phyloP scores from a whole-genome alignment of 805 yeast species.

The Candida orba region DNA sequence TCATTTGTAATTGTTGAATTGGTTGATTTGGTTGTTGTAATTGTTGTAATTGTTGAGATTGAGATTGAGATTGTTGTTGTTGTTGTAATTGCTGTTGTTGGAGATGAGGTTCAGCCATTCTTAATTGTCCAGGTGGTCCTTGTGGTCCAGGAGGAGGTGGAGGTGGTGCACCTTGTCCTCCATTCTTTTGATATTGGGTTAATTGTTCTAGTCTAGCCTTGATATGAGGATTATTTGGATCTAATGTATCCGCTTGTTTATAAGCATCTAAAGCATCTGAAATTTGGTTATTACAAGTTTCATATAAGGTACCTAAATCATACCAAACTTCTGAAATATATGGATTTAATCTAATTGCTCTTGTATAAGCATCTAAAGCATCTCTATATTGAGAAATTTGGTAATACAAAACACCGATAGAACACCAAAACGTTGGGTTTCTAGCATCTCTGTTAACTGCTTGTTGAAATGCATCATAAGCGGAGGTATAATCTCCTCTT shows the following conservation, averaged over 20 bases:
- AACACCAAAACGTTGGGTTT: conserved; percentile 97
- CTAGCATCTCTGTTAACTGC: conserved; percentile 96
- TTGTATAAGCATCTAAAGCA: conserved; percentile 94
- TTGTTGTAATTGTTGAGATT: conserved; percentile 17
- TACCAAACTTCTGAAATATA: conserved; percentile 98
- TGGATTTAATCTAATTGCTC: conserved; percentile 94
- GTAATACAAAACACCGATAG: conserved; percentile 91
- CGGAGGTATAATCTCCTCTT: conserved; percentile 88
- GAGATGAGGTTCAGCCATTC: conserved; percentile 40
- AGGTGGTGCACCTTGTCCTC: conserved; percentile 44
- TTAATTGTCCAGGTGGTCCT: conserved; percentile 36
- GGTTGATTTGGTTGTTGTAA: conserved; percentile 1
- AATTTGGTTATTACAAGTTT: conserved; percentile 93
- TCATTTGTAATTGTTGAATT: no score
- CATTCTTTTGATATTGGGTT: conserved; percentile 62
- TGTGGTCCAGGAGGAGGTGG: conserved; percentile 66
- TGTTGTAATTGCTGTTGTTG: conserved; percentile 31
- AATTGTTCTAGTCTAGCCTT: conserved; percentile 87
- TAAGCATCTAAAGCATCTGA: conserved; percentile 96
- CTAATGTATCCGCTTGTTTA: conserved; percentile 91
- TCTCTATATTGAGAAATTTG: conserved; percentile 95
- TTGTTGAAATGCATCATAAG: conserved; percentile 97
- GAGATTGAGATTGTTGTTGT: conserved; percentile 26
- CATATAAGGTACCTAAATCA: conserved; percentile 93
- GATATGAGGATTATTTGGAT: conserved; percentile 91